Evolutionary conservation across 2,329 filamentous ascomycete genomes (phyloP).

Genomic region (Zarea fungicola): DNA sequence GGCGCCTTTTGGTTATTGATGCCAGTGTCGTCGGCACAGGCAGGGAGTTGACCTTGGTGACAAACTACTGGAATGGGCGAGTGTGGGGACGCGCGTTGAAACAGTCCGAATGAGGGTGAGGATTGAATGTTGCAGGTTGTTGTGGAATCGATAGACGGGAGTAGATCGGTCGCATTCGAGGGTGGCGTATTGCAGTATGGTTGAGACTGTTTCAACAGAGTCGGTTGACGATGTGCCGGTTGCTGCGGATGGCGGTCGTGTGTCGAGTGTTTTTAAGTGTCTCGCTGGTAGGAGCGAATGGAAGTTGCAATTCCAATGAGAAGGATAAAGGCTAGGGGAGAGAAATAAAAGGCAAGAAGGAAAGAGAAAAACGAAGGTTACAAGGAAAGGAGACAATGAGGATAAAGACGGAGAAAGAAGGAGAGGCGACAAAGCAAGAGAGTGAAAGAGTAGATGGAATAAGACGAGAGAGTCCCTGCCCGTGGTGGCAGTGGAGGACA

Average conservation of each 20-base stretch:
- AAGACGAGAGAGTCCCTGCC: conserved; percentile 2
- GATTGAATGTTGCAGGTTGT: too few species aligned
- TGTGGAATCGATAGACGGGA: too few species aligned
- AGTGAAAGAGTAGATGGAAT: background rate
- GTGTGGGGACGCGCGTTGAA: too few species aligned
- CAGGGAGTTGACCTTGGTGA: too few species aligned
- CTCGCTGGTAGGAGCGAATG: too few species aligned
- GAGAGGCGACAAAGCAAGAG: conserved; percentile 6
- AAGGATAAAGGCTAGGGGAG: background rate
- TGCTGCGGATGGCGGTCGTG: too few species aligned
- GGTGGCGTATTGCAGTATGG: background rate
- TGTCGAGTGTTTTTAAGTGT: background rate
- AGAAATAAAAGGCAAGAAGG: background rate
- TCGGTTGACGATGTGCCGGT: background rate
- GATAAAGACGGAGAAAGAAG: background rate
- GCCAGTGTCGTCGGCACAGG: too few species aligned
- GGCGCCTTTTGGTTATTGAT: too few species aligned
- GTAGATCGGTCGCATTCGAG: background rate
- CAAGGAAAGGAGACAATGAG: background rate
- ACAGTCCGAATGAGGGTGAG: too few species aligned
- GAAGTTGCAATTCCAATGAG: background rate
- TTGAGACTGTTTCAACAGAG: conserved; percentile 2
- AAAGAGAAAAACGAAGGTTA: background rate
- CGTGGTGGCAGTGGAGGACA: conserved; percentile 6
- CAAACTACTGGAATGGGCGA: too few species aligned